phyloP scores from a whole-genome alignment of 148 eudicot genomes.

The Camellia japonica region DNA sequence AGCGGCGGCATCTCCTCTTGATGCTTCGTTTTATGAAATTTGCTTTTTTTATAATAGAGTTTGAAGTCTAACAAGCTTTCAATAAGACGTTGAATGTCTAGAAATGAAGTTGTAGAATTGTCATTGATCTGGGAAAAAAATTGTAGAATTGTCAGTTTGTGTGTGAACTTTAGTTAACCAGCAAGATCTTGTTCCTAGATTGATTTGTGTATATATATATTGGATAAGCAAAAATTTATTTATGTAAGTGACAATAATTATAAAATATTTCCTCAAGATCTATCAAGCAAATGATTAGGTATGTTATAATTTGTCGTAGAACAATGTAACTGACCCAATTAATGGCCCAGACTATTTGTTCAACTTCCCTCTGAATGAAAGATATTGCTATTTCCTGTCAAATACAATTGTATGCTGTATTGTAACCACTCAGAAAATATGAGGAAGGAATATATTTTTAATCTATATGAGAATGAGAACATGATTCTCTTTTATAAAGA shows the following conservation, averaged over 20 bases:
- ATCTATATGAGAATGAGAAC: too few relatives aligned
- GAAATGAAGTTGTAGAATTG: background rate
- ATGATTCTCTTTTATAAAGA: too few relatives aligned
- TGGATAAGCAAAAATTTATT: too few relatives aligned
- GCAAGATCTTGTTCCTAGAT: background rate
- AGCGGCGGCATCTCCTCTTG: too few relatives aligned
- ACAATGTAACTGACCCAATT: background rate
- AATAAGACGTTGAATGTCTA: background rate
- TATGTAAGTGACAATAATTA: background rate
- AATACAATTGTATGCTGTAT: background rate
- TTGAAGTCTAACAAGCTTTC: background rate
- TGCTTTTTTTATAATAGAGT: too few relatives aligned
- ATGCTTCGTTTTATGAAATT: too few relatives aligned
- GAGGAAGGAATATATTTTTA: too few relatives aligned
- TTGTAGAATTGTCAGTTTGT: too few relatives aligned
- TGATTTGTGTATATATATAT: background rate
- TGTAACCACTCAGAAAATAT: too few relatives aligned
- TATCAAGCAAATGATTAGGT: background rate
- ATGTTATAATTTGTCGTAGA: background rate
- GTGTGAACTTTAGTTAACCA: too few relatives aligned
- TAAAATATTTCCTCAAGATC: background rate
- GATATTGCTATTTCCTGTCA: background rate
- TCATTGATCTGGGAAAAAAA: background rate
- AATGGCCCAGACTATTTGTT: too few relatives aligned
- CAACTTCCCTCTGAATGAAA: background rate